phyloP scores from a whole-genome alignment of 768 basidiomycete genomes.

The Tubosaeta sp. region DNA sequence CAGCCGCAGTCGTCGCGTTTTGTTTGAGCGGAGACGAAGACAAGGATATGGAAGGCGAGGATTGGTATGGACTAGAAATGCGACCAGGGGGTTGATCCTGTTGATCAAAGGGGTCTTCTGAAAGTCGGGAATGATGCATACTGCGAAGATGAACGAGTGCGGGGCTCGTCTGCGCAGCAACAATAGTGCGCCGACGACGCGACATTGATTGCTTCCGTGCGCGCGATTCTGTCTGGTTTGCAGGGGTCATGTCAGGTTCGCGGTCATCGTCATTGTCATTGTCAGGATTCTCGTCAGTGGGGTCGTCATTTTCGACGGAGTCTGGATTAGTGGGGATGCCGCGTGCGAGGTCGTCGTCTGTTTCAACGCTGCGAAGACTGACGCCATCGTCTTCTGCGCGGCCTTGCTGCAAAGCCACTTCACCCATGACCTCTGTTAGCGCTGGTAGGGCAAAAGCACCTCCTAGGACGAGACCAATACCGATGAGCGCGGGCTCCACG shows the following conservation, averaged over 20 bases:
- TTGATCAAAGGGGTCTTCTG: slow-evolving; percentile 74
- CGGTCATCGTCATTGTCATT: slow-evolving; percentile 17
- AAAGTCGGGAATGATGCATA: slow-evolving; percentile 50
- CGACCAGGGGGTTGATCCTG: slow-evolving; percentile 41
- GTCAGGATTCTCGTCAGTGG: slow-evolving; percentile 39
- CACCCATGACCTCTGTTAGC: slow-evolving; percentile 69
- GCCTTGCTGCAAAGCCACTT: slow-evolving; percentile 89
- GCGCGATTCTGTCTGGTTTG: slow-evolving; percentile 14
- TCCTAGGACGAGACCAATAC: slow-evolving; percentile 78
- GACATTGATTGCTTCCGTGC: slow-evolving; percentile 9
- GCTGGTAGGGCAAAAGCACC: slow-evolving; percentile 72
- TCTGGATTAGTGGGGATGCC: slow-evolving; percentile 18
- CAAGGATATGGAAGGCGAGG: slow-evolving; percentile 64
- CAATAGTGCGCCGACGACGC: slow-evolving; percentile 46
- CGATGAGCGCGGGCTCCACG: slow-evolving; percentile 72
- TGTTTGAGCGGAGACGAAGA: slow-evolving; percentile 43
- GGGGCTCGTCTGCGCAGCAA: slow-evolving; percentile 71
- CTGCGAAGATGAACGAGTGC: slow-evolving; percentile 58
- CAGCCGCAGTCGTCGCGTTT: slow-evolving; percentile 42
- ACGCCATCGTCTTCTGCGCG: slow-evolving; percentile 60
- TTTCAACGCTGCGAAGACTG: slow-evolving; percentile 46
- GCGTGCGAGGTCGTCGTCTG: slow-evolving; percentile 37
- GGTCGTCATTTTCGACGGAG: slow-evolving; percentile 37
- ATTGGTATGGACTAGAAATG: slow-evolving; percentile 53
- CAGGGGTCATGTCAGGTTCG: slow-evolving; percentile 9